Evolutionary conservation across 2,329 filamentous ascomycete species (phyloP).

Genomic region (Penicillium sp.): DNA sequence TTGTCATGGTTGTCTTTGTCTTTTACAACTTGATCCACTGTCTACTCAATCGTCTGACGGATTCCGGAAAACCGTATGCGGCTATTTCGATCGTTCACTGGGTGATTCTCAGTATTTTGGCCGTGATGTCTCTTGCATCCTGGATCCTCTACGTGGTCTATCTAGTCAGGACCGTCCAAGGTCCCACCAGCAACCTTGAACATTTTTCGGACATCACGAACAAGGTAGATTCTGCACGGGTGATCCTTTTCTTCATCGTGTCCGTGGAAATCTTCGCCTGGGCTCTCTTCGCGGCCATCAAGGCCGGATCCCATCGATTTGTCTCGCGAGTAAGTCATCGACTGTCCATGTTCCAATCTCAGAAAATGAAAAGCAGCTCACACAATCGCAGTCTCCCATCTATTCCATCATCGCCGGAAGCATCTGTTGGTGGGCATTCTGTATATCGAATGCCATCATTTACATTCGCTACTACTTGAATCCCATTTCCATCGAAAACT

Average conservation of each 20-base stretch:
- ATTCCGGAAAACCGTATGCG: slow-evolving; percentile 19
- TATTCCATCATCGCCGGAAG: slow-evolving; percentile 17
- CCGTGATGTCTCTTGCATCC: slow-evolving; percentile 16
- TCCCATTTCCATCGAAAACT: fast-evolving
- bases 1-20: slow-evolving; percentile 21
- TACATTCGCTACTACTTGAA: slow-evolving; percentile 19
- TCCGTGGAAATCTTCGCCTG: slow-evolving; percentile 29
- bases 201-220: background rate
- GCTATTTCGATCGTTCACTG: slow-evolving; percentile 20
- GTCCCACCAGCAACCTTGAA: background rate
- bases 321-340: slow-evolving; percentile 19
- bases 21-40: slow-evolving; percentile 27
- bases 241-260: slow-evolving; percentile 22
- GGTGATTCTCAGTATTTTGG: slow-evolving; percentile 17
- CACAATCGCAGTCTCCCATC: slow-evolving; percentile 16
- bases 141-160: slow-evolving; percentile 18
- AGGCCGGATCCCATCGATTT: slow-evolving; percentile 17
- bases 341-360: background rate
- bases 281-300: slow-evolving; percentile 21
- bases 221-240: slow-evolving; percentile 13
- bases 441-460: slow-evolving; percentile 14
- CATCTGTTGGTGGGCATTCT: slow-evolving; percentile 24
- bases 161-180: slow-evolving; percentile 7
- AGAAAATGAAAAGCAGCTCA: background rate
- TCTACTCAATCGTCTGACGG: slow-evolving; percentile 20